phyloP scores from a whole-genome alignment of 768 basidiomycete genomes.

The Kwoniella mangroviensis region DNA sequence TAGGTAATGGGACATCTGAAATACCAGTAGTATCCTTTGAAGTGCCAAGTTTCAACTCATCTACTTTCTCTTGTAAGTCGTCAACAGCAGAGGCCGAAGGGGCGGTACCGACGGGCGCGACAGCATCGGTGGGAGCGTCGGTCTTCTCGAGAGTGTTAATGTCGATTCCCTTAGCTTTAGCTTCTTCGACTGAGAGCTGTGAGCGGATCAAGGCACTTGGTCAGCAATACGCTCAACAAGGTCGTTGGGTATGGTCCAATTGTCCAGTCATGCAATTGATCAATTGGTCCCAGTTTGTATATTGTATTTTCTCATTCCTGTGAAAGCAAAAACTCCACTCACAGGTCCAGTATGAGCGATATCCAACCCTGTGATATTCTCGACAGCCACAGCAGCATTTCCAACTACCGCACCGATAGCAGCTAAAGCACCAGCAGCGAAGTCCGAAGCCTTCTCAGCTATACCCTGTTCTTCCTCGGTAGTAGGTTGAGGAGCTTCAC shows the following conservation, averaged over 20 bases:
- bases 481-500: constrained; percentile 34
- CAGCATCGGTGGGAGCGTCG: constrained; percentile 40
- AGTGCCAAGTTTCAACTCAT: constrained; percentile 37
- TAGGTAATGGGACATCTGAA: constrained; percentile 25
- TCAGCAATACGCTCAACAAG: constrained; percentile 10
- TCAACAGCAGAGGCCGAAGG: constrained; percentile 40
- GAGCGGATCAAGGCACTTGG: constrained; percentile 16
- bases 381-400: constrained; percentile 43
- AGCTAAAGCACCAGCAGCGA: constrained; percentile 43
- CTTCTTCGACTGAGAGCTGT: constrained; percentile 54
- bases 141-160: constrained; percentile 38
- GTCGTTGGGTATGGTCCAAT: no score
- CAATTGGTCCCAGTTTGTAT: no score
- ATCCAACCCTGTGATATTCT: constrained; percentile 54
- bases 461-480: constrained; percentile 25
- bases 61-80: constrained; percentile 43
- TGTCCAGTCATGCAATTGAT: no score
- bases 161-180: constrained; percentile 51
- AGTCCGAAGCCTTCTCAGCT: constrained; percentile 38
- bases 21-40: constrained; percentile 11
- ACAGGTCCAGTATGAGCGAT: constrained; percentile 50
- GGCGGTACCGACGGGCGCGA: constrained; percentile 35
- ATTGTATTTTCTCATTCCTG: no score
- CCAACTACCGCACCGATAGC: constrained; percentile 42
- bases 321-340: constrained; percentile 22